These are phyloP conservation scores for Rhizopus arrhizus DNA, from an alignment of 371 early-diverging fungal species.

Conservation along the genomic window DNA sequence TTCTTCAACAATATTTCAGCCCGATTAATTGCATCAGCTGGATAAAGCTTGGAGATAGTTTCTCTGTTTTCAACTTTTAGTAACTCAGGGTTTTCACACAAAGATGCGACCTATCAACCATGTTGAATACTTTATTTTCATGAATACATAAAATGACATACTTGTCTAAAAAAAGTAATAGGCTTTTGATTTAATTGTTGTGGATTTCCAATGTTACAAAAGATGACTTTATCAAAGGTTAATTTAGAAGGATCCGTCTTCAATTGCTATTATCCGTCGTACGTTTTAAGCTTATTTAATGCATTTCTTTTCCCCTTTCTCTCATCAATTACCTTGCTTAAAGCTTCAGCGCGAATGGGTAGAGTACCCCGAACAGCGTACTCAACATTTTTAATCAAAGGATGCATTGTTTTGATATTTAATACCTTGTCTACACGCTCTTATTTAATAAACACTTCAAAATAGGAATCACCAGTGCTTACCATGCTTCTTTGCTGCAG, in stretches of 20 bases:
- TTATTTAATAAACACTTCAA: background rate
- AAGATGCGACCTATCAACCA: slow-evolving; percentile 71
- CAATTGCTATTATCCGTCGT: slow-evolving; percentile 18
- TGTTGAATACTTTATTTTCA: slow-evolving; percentile 12
- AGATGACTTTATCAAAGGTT: slow-evolving; percentile 79
- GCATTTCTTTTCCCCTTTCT: background rate
- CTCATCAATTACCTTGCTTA: slow-evolving; percentile 62
- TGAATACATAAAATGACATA: slow-evolving; percentile 26
- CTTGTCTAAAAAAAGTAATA: slow-evolving; percentile 96
- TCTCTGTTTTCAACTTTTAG: slow-evolving; percentile 59
- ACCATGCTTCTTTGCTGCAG: slow-evolving; percentile 7
- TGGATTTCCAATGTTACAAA: slow-evolving; percentile 98
- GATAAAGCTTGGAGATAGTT: slow-evolving; percentile 67
- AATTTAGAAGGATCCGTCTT: slow-evolving; percentile 44
- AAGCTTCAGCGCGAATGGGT: slow-evolving; percentile 91
- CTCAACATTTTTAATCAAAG: slow-evolving; percentile 74
- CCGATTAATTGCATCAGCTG: slow-evolving; percentile 78
- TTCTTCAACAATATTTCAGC: slow-evolving; percentile 68
- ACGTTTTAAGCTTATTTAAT: background rate
- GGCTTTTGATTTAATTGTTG: slow-evolving; percentile 94
- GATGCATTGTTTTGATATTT: slow-evolving; percentile 70
- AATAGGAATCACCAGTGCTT: background rate
- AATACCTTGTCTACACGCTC: slow-evolving; percentile 32
- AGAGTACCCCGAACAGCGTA: slow-evolving; percentile 97
- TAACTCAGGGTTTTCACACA: slow-evolving; percentile 87